A percentile compares a stretch with the other conserved stretches of the same genome.
These are phyloP conservation scores for Cordyceps fumosorosea DNA, from an alignment of 2,329 filamentous ascomycete genomes.

Conservation along the genomic window DNA sequence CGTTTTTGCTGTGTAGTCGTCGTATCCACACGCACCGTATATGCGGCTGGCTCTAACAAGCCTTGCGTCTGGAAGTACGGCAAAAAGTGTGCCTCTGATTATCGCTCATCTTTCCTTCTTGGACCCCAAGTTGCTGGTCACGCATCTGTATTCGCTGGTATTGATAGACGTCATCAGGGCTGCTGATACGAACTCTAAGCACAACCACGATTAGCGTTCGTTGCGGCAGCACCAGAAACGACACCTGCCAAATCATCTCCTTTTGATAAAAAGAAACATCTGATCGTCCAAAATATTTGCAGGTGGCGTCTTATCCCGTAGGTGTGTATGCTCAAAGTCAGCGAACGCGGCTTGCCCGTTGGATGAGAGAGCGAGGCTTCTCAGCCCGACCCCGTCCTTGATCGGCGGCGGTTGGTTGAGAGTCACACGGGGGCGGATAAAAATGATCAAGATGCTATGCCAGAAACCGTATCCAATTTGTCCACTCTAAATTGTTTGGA, in stretches of 20 bases:
- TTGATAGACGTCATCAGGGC: background rate
- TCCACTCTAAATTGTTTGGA: background rate
- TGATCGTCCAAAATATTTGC: background rate
- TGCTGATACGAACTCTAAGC: background rate
- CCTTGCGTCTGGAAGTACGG: constrained; percentile 2
- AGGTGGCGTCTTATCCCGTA: background rate
- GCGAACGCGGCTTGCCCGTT: background rate
- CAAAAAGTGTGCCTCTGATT: constrained; percentile 9
- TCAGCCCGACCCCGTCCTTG: background rate
- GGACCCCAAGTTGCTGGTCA: background rate
- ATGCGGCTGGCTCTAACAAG: background rate
- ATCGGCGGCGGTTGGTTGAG: background rate
- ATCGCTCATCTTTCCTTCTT: background rate
- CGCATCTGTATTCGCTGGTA: background rate
- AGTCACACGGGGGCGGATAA: background rate
- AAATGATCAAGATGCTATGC: background rate
- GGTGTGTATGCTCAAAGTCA: background rate
- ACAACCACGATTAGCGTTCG: no score
- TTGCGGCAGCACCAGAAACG: background rate
- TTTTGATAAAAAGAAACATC: background rate
- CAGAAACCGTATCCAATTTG: constrained; percentile 4
- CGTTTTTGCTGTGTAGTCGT: background rate
- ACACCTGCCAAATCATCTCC: background rate
- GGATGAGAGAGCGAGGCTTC: background rate
- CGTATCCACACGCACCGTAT: background rate